These are phyloP conservation scores for Russula abietina DNA, from an alignment of 768 basidiomycete species.

Conservation along the genomic window DNA sequence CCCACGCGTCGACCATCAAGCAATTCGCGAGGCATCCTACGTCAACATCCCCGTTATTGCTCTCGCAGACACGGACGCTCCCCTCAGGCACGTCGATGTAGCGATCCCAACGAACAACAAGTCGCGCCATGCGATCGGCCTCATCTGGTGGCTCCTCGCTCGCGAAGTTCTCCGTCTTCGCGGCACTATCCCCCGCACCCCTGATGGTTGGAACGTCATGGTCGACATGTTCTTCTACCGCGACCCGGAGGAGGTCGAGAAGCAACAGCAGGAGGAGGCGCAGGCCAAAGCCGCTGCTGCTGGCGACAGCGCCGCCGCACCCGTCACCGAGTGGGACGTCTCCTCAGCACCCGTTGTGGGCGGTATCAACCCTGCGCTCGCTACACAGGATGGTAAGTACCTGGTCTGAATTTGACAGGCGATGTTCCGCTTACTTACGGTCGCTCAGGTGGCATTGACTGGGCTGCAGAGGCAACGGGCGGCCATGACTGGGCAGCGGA, in stretches of 20 bases:
- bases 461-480: conserved; percentile 33
- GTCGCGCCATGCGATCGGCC: conserved; percentile 93
- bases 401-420: background rate
- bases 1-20: conserved; percentile 99
- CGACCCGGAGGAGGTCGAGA: conserved; percentile 98
- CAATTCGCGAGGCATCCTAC: conserved; percentile 98
- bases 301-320: conserved; percentile 47
- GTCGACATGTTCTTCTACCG: conserved; percentile 99
- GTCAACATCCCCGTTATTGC: conserved; percentile 99
- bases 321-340: conserved; percentile 69
- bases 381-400: conserved; percentile 52
- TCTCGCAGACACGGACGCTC: conserved; percentile 97
- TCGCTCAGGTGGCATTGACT: conserved; percentile 33
- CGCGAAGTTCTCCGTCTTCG: conserved; percentile 95
- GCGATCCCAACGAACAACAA: conserved; percentile 99
- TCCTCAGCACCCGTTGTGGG: conserved; percentile 61
- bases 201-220: conserved; percentile 97
- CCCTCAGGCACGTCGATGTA: conserved; percentile 95
- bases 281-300: conserved; percentile 70
- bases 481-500: conserved; percentile 32
- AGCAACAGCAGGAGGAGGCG: conserved; percentile 92
- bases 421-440: conserved; percentile 1
- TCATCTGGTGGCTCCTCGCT: conserved; percentile 96
- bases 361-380: conserved; percentile 71
- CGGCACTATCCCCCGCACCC: conserved; percentile 85